These are phyloP conservation scores for Auricularia sp. DNA, from an alignment of 768 basidiomycete genomes.

Conservation along the genomic window DNA sequence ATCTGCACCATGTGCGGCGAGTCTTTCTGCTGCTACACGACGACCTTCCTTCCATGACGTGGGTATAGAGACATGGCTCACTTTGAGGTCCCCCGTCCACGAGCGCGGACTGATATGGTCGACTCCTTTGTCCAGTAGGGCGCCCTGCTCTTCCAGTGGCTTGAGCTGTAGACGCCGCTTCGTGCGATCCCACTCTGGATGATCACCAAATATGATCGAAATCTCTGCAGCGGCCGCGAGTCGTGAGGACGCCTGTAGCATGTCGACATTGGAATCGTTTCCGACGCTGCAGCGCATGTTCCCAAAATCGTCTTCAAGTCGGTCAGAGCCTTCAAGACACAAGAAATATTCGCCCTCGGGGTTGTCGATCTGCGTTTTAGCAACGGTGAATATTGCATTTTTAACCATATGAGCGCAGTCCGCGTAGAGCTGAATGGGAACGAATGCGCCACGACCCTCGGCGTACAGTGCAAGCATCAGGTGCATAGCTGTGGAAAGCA, in stretches of 20 bases:
- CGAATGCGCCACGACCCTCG: constrained; percentile 38
- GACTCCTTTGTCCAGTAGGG: neutral
- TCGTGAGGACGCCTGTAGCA: neutral
- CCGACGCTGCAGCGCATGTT: neutral
- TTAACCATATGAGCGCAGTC: constrained; percentile 31
- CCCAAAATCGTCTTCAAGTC: constrained; percentile 24
- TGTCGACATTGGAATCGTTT: neutral
- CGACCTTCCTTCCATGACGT: neutral
- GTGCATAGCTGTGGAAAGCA: constrained; percentile 37
- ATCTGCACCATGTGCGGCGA: neutral
- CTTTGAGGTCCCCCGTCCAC: neutral
- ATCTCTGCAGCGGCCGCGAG: neutral
- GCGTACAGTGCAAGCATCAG: constrained; percentile 65
- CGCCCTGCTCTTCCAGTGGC: neutral
- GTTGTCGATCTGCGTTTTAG: constrained; percentile 27
- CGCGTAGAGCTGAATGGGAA: constrained; percentile 21
- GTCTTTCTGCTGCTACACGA: neutral
- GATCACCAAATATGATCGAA: neutral
- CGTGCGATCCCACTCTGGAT: neutral
- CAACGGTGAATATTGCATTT: constrained; percentile 30
- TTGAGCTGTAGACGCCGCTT: neutral
- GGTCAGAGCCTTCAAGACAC: constrained; percentile 29
- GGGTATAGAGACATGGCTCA: neutral
- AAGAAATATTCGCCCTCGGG: constrained; percentile 24
- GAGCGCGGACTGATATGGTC: neutral